Evolutionary conservation across 2,329 filamentous ascomycete genomes (phyloP).

Genomic region (Myriosclerotinia duriaeana): DNA sequence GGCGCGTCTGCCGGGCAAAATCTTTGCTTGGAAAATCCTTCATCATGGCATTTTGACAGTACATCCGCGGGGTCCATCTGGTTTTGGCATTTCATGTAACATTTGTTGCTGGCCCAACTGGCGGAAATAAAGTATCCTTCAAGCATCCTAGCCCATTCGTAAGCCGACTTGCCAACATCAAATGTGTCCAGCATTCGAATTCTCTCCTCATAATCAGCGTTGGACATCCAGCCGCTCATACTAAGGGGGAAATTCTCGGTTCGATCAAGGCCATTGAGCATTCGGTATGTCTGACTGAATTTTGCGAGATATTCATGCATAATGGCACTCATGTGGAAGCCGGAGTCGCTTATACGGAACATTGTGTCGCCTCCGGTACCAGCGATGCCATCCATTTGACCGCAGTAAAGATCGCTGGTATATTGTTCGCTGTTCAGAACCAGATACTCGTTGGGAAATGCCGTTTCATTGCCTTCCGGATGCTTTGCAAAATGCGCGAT

Average conservation of each 20-base stretch:
- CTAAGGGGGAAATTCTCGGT: neutral
- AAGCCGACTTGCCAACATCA: neutral
- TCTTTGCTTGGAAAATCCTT: neutral
- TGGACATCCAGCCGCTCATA: slow-evolving; percentile 17
- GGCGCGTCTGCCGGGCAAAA: slow-evolving; percentile 12
- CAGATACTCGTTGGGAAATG: neutral
- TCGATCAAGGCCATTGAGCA: neutral
- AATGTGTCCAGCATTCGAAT: neutral
- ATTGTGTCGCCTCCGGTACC: neutral
- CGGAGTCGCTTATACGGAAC: neutral
- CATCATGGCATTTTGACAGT: neutral
- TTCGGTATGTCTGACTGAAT: neutral
- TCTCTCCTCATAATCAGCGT: neutral
- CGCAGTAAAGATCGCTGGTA: slow-evolving; percentile 5
- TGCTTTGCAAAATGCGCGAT: neutral
- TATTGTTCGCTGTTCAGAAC: neutral
- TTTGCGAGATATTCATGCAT: neutral
- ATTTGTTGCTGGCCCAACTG: slow-evolving; percentile 18
- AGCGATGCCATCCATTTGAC: neutral
- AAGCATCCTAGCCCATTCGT: neutral
- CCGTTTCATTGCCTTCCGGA: neutral
- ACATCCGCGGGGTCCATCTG: neutral
- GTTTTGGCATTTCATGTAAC: slow-evolving; percentile 21
- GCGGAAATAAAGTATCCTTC: slow-evolving; percentile 7
- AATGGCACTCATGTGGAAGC: neutral